A percentile compares a stretch with the other conserved stretches of the same genome.
phyloP scores from a whole-genome alignment of 2,329 filamentous ascomycete genomes.

The Parascedosporium putredinis region DNA sequence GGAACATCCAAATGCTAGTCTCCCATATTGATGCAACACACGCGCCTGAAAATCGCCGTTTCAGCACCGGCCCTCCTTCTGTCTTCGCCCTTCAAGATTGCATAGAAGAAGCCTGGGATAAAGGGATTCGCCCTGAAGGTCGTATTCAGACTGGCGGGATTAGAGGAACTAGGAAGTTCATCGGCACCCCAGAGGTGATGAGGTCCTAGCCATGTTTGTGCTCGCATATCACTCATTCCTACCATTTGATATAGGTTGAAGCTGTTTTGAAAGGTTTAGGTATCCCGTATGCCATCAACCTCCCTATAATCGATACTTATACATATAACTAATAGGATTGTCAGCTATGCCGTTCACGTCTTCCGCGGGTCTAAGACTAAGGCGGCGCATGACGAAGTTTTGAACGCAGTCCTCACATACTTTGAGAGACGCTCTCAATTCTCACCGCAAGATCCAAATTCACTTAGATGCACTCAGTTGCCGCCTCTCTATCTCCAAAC shows the following conservation, averaged over 20 bases:
- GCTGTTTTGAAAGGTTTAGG: conserved; percentile 62
- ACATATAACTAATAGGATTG: too few species aligned
- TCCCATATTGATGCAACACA: conserved; percentile 61
- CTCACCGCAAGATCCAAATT: conserved; percentile 32
- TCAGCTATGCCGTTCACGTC: conserved; percentile 2
- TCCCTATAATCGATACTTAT: background rate
- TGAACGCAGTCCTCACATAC: conserved; percentile 57
- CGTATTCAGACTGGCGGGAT: conserved; percentile 79
- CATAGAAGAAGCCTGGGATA: conserved; percentile 83
- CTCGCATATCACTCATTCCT: background rate
- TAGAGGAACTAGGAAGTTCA: conserved; percentile 83
- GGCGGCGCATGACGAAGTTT: conserved; percentile 5
- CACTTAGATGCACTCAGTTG: conserved; percentile 59
- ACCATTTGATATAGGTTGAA: conserved; percentile 49
- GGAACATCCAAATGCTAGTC: conserved; percentile 86
- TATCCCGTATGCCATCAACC: conserved; percentile 41
- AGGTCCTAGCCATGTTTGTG: background rate
- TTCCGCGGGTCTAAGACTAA: background rate
- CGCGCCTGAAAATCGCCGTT: conserved; percentile 46
- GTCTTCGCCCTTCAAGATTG: conserved; percentile 76
- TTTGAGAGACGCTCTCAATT: conserved; percentile 57
- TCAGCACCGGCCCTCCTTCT: conserved; percentile 54
- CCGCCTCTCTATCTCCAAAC: conserved; percentile 90
- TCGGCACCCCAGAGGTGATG: conserved; percentile 76
- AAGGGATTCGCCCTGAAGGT: conserved; percentile 65